Evolutionary conservation across 805 yeast genomes (phyloP).

Genomic region (Candida sphagnicola): DNA sequence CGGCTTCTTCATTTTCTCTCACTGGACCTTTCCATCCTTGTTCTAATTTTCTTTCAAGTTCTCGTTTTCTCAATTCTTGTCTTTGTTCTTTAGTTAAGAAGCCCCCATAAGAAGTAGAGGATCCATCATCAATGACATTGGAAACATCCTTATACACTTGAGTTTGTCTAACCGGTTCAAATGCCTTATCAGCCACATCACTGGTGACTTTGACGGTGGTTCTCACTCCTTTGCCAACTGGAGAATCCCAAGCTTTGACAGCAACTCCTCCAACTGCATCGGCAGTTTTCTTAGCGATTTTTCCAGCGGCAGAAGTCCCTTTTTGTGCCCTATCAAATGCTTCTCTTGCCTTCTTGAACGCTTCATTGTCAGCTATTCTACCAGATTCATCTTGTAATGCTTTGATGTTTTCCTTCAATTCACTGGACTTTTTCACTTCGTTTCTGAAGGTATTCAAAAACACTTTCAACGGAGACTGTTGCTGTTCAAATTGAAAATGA

Average conservation of each 20-base stretch:
- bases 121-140: conserved; percentile 89
- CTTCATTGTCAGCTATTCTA: conserved; percentile 87
- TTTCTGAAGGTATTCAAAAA: conserved; percentile 86
- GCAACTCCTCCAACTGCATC: conserved; percentile 90
- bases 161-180: conserved; percentile 92
- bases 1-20: conserved; percentile 77
- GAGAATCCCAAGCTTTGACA: conserved; percentile 91
- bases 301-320: conserved; percentile 60
- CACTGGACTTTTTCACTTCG: conserved; percentile 89
- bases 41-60: conserved; percentile 50
- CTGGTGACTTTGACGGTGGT: conserved; percentile 79
- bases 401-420: conserved; percentile 87
- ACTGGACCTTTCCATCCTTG: conserved; percentile 66
- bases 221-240: conserved; percentile 86
- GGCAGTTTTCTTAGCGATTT: conserved; percentile 85
- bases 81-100: conserved; percentile 83
- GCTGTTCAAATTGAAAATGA: conserved; percentile 18
- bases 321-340: conserved; percentile 86
- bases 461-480: conserved; percentile 82
- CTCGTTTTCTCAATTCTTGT: conserved; percentile 54
- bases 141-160: conserved; percentile 84
- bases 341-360: conserved; percentile 87
- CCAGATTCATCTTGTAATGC: conserved; percentile 96
- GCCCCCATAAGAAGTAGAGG: conserved; percentile 86
- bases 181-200: conserved; percentile 78